A percentile compares a stretch with the other conserved stretches of the same genome.
phyloP scores from a whole-genome alignment of 371 early-diverging fungal species.

The Massospora cicadina region DNA sequence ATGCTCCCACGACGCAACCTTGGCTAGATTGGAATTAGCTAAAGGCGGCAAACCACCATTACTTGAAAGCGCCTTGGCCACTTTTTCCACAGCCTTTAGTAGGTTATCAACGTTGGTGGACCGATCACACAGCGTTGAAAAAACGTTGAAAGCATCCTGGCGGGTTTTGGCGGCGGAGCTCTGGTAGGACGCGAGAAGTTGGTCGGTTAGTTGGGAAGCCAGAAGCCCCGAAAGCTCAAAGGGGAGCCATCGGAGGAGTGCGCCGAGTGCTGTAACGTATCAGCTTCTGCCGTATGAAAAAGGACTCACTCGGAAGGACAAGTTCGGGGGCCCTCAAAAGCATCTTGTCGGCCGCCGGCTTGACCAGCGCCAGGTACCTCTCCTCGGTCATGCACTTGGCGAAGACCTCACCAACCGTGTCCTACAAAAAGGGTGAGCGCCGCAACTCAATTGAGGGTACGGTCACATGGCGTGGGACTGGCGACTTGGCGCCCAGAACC shows the following conservation, averaged over 20 bases:
- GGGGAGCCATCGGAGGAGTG: slow-evolving; percentile 12
- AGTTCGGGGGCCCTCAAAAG: slow-evolving; percentile 78
- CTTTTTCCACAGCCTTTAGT: neutral
- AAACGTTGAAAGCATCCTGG: neutral
- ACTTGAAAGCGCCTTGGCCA: slow-evolving; percentile 2
- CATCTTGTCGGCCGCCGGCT: slow-evolving; percentile 45
- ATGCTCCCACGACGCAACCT: slow-evolving; percentile 9
- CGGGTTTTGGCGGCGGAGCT: slow-evolving; percentile 1
- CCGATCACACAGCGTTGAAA: neutral
- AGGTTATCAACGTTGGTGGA: neutral
- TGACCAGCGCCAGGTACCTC: slow-evolving; percentile 27
- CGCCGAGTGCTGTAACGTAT: neutral
- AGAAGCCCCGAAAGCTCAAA: slow-evolving; percentile 6
- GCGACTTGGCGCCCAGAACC: slow-evolving; percentile 32
- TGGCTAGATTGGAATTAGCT: neutral
- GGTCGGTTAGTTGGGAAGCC: neutral
- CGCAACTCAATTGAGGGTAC: slow-evolving; percentile 14
- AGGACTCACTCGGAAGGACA: slow-evolving; percentile 34
- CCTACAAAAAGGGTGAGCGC: slow-evolving; percentile 15
- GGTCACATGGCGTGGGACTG: slow-evolving; percentile 27
- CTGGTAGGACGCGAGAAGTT: slow-evolving; percentile 1
- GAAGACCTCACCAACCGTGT: slow-evolving; percentile 39
- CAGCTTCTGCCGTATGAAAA: neutral
- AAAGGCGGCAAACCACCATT: neutral
- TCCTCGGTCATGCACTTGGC: slow-evolving; percentile 26